phyloP scores from a whole-genome alignment of 1,284 basidiomycete species.

The Fomitopsis schrenkii region DNA sequence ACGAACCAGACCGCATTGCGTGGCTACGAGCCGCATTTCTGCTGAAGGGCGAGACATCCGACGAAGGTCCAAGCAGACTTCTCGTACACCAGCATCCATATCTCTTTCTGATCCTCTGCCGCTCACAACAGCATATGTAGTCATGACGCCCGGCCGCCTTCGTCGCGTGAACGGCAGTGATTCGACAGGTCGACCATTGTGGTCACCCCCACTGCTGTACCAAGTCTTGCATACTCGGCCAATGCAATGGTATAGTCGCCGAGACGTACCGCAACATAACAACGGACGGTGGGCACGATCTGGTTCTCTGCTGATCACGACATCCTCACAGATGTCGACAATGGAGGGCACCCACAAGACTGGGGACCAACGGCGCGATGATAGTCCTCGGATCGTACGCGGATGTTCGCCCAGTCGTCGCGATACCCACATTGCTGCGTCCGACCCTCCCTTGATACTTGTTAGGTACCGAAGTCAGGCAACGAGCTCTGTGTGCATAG shows the following conservation, averaged over 20 bases:
- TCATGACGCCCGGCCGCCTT: no score
- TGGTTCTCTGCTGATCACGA: no score
- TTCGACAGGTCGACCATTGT: neutral
- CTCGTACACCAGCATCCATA: neutral
- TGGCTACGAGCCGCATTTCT: neutral
- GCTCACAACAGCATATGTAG: neutral
- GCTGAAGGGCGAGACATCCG: neutral
- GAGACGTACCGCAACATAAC: no score
- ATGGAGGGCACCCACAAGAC: neutral
- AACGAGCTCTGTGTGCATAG: neutral
- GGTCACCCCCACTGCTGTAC: neutral
- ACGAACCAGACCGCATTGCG: neutral
- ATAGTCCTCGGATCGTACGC: neutral
- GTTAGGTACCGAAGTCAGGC: neutral
- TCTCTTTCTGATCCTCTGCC: neutral
- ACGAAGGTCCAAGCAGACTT: neutral
- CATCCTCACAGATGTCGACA: neutral
- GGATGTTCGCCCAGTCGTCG: neutral
- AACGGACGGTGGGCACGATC: no score
- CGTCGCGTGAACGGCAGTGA: no score
- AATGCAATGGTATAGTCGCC: no score
- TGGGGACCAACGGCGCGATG: neutral
- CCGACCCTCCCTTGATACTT: neutral
- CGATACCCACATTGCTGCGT: neutral
- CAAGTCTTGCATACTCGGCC: no score